phyloP scores from a whole-genome alignment of 768 basidiomycete genomes.

The Paxillus rubicundulus region DNA sequence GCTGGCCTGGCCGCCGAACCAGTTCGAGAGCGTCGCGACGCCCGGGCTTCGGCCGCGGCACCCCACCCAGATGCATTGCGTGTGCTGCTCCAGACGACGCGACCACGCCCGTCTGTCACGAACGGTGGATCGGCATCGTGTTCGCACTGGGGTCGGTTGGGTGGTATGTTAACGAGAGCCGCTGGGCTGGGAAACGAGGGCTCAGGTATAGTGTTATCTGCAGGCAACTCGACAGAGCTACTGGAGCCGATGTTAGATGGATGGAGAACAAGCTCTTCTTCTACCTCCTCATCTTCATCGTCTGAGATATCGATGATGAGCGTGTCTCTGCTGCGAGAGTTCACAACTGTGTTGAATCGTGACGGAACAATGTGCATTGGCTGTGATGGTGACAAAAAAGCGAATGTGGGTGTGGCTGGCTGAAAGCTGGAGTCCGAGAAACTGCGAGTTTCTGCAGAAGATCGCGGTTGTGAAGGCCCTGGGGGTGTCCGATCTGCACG shows the following conservation, averaged over 20 bases:
- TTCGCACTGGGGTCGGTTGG: conserved; percentile 23
- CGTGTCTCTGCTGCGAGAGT: conserved; percentile 20
- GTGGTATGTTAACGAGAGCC: conserved; percentile 2
- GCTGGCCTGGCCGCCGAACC: conserved; percentile 17
- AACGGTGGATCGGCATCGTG: conserved; percentile 48
- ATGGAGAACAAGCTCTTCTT: conserved; percentile 1
- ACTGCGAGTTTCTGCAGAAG: conserved; percentile 9
- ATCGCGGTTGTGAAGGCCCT: not conserved
- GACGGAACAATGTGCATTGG: conserved; percentile 10
- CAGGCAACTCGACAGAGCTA: not conserved
- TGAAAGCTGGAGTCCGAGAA: not conserved
- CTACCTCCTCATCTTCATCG: conserved; percentile 25
- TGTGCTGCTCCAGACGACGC: conserved; percentile 48
- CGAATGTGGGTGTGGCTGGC: not conserved
- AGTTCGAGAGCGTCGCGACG: conserved; percentile 19
- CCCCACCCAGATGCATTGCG: conserved; percentile 20
- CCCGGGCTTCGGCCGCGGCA: conserved; percentile 18
- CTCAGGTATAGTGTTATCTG: not conserved
- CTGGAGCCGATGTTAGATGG: not conserved
- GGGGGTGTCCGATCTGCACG: not conserved
- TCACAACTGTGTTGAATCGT: conserved; percentile 28
- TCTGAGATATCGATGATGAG: conserved; percentile 34
- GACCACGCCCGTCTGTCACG: conserved; percentile 62
- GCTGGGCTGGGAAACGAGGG: not conserved
- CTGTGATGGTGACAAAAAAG: conserved; percentile 1